phyloP scores from a whole-genome alignment of 2,329 filamentous ascomycete species.

The Boeremia exigua region DNA sequence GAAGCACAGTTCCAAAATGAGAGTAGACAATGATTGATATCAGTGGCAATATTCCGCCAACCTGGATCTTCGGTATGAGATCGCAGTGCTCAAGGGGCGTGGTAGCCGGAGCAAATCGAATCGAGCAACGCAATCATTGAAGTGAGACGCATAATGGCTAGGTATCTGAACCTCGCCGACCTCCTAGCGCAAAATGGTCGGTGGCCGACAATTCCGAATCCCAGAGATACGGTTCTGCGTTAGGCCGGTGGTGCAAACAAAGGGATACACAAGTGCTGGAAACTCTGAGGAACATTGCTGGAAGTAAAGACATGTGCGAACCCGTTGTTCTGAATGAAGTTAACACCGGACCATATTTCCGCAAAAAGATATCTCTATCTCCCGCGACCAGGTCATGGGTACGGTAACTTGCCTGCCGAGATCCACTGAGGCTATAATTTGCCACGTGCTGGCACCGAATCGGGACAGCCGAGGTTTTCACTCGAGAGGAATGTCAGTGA shows the following conservation, averaged over 20 bases:
- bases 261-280: background rate
- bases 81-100: background rate
- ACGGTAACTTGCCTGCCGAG: background rate
- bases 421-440: background rate
- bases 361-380: too few species aligned
- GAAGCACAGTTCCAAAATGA: background rate
- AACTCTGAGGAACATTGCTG: background rate
- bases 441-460: slow-evolving; percentile 8
- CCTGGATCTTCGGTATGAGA: background rate
- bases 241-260: slow-evolving; percentile 7
- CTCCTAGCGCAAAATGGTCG: slow-evolving; percentile 5
- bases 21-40: background rate
- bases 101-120: background rate
- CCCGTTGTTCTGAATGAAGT: background rate
- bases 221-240: background rate
- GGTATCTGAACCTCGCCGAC: slow-evolving; percentile 8
- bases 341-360: background rate
- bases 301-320: slow-evolving; percentile 3
- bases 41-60: background rate
- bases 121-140: background rate
- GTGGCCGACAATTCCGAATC: slow-evolving; percentile 1
- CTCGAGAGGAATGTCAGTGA: too few species aligned
- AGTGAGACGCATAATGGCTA: background rate
- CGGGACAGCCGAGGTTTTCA: slow-evolving; percentile 1
- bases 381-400: slow-evolving; percentile 6